These are phyloP conservation scores for Colletotrichum agaves DNA, from an alignment of 2,329 filamentous ascomycete species.

Conservation along the genomic window DNA sequence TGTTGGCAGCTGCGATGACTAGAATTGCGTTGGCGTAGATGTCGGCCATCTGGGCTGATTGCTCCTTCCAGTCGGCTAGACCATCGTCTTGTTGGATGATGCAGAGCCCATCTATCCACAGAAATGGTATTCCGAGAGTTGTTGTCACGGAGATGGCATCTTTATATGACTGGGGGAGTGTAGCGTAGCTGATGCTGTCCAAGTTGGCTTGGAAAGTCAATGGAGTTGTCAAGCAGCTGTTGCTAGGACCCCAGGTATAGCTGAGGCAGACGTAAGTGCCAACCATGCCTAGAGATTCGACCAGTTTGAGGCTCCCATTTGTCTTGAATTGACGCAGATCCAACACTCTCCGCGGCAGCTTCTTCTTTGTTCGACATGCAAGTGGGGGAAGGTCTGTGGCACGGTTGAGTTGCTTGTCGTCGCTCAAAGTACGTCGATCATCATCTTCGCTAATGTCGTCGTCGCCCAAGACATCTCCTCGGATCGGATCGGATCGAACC, in stretches of 20 bases:
- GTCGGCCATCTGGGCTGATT: neutral
- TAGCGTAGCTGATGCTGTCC: neutral
- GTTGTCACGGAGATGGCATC: neutral
- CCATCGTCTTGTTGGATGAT: neutral
- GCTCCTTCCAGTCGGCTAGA: neutral
- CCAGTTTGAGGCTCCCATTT: no score
- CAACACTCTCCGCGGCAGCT: no score
- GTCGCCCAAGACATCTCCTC: neutral
- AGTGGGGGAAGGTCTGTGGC: no score
- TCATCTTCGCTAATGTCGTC: neutral
- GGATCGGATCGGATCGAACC: neutral
- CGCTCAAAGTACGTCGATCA: neutral
- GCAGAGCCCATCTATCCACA: constrained; percentile 6
- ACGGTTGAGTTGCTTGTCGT: no score
- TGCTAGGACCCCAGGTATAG: neutral
- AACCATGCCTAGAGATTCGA: neutral
- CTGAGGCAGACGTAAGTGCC: neutral
- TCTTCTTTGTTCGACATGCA: no score
- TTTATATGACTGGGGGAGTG: neutral
- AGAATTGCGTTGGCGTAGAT: neutral
- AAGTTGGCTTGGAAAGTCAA: neutral
- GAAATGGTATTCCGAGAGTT: neutral
- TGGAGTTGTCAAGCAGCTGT: neutral
- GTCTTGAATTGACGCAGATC: no score
- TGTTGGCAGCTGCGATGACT: neutral